These are phyloP conservation scores for Leccinum longicurvipes DNA, from an alignment of 768 basidiomycete genomes.

Conservation along the genomic window DNA sequence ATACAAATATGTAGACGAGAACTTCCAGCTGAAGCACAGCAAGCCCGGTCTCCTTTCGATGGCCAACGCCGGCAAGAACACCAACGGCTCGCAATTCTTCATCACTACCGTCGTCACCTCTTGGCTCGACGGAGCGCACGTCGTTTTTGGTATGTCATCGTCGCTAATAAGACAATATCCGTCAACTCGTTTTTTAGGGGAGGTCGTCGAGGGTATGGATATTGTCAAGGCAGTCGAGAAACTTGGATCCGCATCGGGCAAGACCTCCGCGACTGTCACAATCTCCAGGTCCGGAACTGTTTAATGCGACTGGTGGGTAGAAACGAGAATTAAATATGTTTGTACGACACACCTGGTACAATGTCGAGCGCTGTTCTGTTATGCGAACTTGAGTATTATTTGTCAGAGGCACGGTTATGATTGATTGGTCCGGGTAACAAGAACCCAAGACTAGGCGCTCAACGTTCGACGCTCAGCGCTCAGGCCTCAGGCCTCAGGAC, in stretches of 20 bases:
- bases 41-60: slow-evolving; percentile 69
- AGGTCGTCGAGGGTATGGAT: background rate
- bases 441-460: background rate
- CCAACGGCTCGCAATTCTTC: slow-evolving; percentile 92
- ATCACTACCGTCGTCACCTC: slow-evolving; percentile 73
- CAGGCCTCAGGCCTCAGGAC: no score
- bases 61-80: slow-evolving; percentile 80
- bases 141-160: slow-evolving; percentile 14
- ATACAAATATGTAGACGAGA: slow-evolving; percentile 63
- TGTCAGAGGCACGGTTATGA: background rate
- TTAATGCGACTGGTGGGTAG: background rate
- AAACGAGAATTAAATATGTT: background rate
- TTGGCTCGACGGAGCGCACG: slow-evolving; percentile 15
- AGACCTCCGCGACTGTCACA: background rate
- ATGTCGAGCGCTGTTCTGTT: background rate
- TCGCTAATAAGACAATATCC: background rate
- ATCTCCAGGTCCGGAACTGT: slow-evolving; percentile 1
- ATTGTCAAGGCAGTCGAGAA: background rate
- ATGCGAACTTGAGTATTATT: background rate
- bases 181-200: background rate
- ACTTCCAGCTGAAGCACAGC: slow-evolving; percentile 73
- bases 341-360: background rate
- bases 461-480: no score
- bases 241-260: background rate
- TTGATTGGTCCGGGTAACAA: background rate